phyloP scores from a whole-genome alignment of 495 filamentous ascomycete species.

The Hypoxylon fragiforme region DNA sequence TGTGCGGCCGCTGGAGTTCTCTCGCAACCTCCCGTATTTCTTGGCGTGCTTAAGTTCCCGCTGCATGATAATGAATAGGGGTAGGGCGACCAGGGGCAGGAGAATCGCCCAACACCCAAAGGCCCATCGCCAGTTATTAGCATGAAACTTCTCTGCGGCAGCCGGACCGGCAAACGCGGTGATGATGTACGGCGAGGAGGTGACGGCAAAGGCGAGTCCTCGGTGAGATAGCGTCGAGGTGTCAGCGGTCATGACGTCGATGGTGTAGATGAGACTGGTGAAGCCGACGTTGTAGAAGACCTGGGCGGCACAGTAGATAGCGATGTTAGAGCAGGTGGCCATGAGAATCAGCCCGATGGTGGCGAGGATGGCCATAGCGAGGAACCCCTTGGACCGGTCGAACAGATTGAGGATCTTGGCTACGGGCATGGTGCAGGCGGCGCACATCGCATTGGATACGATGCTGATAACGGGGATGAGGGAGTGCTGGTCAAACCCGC shows the following conservation, averaged over 20 bases:
- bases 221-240: conserved; percentile 61
- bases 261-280: conserved; percentile 54
- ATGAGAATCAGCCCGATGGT: conserved; percentile 45
- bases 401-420: conserved; percentile 63
- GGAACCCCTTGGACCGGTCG: conserved; percentile 48
- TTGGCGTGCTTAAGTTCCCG: conserved; percentile 55
- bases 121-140: conserved; percentile 59
- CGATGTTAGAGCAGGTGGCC: conserved; percentile 44
- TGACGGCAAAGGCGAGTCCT: conserved; percentile 59
- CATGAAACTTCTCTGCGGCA: conserved; percentile 44
- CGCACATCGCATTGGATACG: conserved; percentile 56
- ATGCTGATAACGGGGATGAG: conserved; percentile 41
- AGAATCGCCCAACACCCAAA: conserved; percentile 59
- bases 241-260: conserved; percentile 64
- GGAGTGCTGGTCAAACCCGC: conserved; percentile 42
- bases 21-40: conserved; percentile 13
- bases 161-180: conserved; percentile 54
- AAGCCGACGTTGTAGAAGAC: conserved; percentile 39
- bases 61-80: conserved; percentile 53
- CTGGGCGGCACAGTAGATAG: conserved; percentile 40
- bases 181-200: conserved; percentile 60
- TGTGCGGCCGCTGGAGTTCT: conserved; percentile 8
- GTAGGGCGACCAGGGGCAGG: conserved; percentile 52
- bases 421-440: conserved; percentile 56
- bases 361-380: conserved; percentile 35